Evolutionary conservation across 2,329 filamentous ascomycete genomes (phyloP).

Genomic region (Madurella mycetomatis): DNA sequence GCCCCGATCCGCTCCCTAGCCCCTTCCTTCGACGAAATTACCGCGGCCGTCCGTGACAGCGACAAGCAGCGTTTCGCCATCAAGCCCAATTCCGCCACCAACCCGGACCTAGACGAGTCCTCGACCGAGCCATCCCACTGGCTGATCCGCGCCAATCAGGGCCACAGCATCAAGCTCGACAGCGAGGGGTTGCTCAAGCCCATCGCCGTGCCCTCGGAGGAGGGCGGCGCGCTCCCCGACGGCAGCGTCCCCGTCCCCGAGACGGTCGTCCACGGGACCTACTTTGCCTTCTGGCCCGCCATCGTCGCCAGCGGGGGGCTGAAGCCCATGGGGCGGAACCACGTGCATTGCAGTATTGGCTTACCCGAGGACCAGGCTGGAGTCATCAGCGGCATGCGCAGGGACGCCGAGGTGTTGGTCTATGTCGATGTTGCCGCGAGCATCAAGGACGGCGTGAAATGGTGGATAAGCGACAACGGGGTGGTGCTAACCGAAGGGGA

Average conservation of each 20-base stretch:
- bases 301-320: constrained; percentile 77
- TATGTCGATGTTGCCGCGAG: constrained; percentile 69
- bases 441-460: constrained; percentile 59
- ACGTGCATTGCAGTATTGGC: constrained; percentile 84
- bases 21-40: constrained; percentile 71
- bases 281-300: constrained; percentile 69
- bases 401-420: constrained; percentile 70
- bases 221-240: constrained; percentile 1
- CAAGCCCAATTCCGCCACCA: constrained; percentile 48
- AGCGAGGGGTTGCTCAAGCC: constrained; percentile 66
- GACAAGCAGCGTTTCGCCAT: constrained; percentile 90
- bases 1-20: constrained; percentile 61
- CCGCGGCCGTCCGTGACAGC: constrained; percentile 63
- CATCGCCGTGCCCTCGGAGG: constrained; percentile 54
- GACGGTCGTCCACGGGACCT: constrained; percentile 81
- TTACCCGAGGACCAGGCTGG: constrained; percentile 47
- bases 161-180: constrained; percentile 76
- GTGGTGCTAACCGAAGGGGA: constrained; percentile 64
- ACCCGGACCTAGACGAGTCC: constrained; percentile 42
- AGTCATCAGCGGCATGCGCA: constrained; percentile 78
- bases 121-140: constrained; percentile 58
- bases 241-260: constrained; percentile 45
- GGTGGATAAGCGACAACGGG: constrained; percentile 76
- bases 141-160: constrained; percentile 92
- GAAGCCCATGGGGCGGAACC: constrained; percentile 74